These are phyloP conservation scores for Kazachstania viticola DNA, from an alignment of 805 yeast genomes.

Conservation along the genomic window DNA sequence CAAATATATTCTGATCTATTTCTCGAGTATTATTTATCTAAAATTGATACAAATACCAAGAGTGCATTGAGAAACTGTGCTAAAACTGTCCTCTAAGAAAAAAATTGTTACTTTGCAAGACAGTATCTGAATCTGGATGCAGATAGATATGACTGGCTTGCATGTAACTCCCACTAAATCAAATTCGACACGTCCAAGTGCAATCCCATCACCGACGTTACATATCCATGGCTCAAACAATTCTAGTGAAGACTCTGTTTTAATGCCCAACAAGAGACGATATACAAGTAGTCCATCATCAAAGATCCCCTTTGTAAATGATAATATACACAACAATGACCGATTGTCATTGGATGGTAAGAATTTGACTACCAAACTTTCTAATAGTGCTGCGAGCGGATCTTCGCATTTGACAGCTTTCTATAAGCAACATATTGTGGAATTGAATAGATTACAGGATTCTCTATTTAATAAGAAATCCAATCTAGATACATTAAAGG, in stretches of 20 bases:
- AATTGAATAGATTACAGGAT: constrained; percentile 21
- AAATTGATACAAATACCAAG: too few species aligned
- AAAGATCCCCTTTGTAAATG: not conserved
- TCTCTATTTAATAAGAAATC: constrained; percentile 17
- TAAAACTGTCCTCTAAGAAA: too few species aligned
- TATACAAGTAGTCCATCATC: constrained; percentile 8
- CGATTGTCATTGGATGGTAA: constrained; percentile 1
- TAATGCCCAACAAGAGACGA: constrained; percentile 8
- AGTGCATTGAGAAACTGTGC: too few species aligned
- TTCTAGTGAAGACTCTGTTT: too few species aligned
- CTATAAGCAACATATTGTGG: constrained; percentile 23
- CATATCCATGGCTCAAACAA: too few species aligned
- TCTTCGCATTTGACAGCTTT: constrained; percentile 17
- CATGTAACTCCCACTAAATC: not conserved
- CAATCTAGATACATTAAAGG: constrained; percentile 15
- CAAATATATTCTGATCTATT: too few species aligned
- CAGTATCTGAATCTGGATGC: too few species aligned
- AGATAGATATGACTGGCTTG: not conserved
- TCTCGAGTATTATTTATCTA: too few species aligned
- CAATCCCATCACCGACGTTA: constrained; percentile 1
- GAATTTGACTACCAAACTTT: not conserved
- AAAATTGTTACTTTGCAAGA: too few species aligned
- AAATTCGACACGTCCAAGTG: not conserved
- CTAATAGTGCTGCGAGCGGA: not conserved
- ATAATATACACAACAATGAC: not conserved